phyloP scores from a whole-genome alignment of 768 basidiomycete species.

The Xerocomellus dryophilus region DNA sequence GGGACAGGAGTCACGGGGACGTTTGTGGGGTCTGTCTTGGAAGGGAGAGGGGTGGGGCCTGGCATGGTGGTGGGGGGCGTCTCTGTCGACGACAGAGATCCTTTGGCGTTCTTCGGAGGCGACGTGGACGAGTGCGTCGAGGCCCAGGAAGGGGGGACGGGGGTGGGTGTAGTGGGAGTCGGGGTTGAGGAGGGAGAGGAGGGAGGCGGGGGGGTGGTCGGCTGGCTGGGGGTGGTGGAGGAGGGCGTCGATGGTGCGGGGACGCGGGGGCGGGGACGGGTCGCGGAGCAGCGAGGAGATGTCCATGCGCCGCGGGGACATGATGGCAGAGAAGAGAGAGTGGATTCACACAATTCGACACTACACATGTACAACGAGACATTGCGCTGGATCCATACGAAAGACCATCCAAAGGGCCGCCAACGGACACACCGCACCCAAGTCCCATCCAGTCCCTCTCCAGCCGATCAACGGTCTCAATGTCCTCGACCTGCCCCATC shows the following conservation, averaged over 20 bases:
- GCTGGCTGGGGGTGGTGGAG: slow-evolving; percentile 12
- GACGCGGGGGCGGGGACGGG: slow-evolving; percentile 9
- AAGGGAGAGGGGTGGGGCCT: slow-evolving; percentile 1
- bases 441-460: slow-evolving; percentile 76
- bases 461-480: slow-evolving; percentile 87
- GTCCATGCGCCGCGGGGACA: slow-evolving; percentile 68
- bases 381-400: slow-evolving; percentile 79
- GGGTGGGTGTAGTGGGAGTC: not conserved
- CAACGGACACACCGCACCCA: slow-evolving; percentile 77
- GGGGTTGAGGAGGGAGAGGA: slow-evolving; percentile 23
- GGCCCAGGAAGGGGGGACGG: slow-evolving; percentile 26
- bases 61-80: slow-evolving; percentile 31
- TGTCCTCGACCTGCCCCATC: slow-evolving; percentile 79
- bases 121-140: slow-evolving; percentile 70
- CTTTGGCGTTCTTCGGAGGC: slow-evolving; percentile 64
- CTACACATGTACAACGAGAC: slow-evolving; percentile 76
- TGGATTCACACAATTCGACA: not conserved
- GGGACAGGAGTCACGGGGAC: slow-evolving; percentile 14
- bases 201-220: slow-evolving; percentile 8
- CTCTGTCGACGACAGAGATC: too few relatives aligned
- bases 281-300: slow-evolving; percentile 70
- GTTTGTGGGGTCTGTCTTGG: slow-evolving; percentile 25
- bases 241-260: slow-evolving; percentile 21
- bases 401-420: slow-evolving; percentile 56
- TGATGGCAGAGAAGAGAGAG: slow-evolving; percentile 20